Evolutionary conservation across 2,329 filamentous ascomycete species (phyloP).

Genomic region (Boeremia lycopersici): DNA sequence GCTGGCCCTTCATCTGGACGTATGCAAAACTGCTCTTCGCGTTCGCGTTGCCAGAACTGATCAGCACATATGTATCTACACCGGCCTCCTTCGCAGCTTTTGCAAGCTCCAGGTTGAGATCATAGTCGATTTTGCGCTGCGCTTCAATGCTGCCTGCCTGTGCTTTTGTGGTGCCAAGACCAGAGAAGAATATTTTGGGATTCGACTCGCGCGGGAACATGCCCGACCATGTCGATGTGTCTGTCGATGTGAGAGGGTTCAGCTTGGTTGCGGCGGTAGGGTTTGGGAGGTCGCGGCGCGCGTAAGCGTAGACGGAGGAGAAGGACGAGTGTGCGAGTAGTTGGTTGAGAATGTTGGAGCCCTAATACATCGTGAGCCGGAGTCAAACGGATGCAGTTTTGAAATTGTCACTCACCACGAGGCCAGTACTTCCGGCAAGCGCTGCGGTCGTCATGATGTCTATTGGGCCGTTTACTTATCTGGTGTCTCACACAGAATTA

Average conservation of each 20-base stretch:
- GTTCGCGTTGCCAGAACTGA: constrained; percentile 65
- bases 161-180: constrained; percentile 78
- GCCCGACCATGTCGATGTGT: constrained; percentile 70
- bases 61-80: constrained; percentile 75
- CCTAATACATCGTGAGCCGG: constrained; percentile 52
- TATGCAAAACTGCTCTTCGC: constrained; percentile 61
- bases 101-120: constrained; percentile 81
- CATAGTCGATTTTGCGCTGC: constrained; percentile 88
- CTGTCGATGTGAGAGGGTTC: constrained; percentile 67
- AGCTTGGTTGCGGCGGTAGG: constrained; percentile 63
- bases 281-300: constrained; percentile 66
- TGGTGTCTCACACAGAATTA: too few relatives aligned
- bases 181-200: constrained; percentile 73
- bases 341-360: constrained; percentile 72
- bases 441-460: constrained; percentile 57
- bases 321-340: constrained; percentile 63
- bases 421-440: constrained; percentile 70
- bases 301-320: constrained; percentile 66
- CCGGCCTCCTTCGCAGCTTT: constrained; percentile 75
- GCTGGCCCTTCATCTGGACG: constrained; percentile 79
- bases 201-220: constrained; percentile 63
- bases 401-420: constrained; percentile 52
- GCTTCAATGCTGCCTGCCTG: constrained; percentile 76
- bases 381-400: not conserved
- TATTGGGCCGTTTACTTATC: too few relatives aligned